Evolutionary conservation across 2,329 filamentous ascomycete species (phyloP), one percentile per base, ranked within the genome.

Genomic region (Aspergillus melleus): DNA sequence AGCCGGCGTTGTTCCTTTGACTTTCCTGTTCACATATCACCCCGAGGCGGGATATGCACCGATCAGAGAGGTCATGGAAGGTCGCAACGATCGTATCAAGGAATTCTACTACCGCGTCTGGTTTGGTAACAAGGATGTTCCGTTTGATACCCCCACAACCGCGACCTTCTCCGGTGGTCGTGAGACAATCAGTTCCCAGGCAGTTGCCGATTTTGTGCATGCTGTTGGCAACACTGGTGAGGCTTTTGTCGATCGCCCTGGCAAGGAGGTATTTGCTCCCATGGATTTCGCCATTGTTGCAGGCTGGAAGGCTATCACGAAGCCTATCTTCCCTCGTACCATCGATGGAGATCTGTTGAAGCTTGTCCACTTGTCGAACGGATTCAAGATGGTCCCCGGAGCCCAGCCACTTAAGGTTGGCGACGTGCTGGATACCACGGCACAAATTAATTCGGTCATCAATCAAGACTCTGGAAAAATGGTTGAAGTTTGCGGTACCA

Each of bases 221-320:
- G 94, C 95, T 50, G 95, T 99, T 66, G 95, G 96, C 65, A 99
- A 99, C 80, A 96, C 91, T 14, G 94, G 94, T 42, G 95, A 99
- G 76, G 93, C 95, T 8, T 99, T 99, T 68, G 94, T 99, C 55
- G 94, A 98, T 71, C 87, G 94, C 52, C 94, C 93, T 49, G 94
- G 92, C 67, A 98, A 98, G 82, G 88, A 91, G 63, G 91, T 97
- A 65, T 94, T 90, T 69, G 95, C 95, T 8, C 95, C 96, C 32
- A 99, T 99, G 95, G 95, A 99, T 78, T 99, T 96, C 71, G 93
- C 93, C 66, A 96, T 97, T 66, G 93, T 97, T n/a, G 90, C 96
- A 54, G 93, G 93, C 63, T 97, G 93, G 93, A 98, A 99, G 81
- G 95, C 95, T 49, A 99, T 99, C 72, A 99, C 93, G 11, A 98